phyloP scores from a whole-genome alignment of 805 yeast species.

The Myxozyma geophila region DNA sequence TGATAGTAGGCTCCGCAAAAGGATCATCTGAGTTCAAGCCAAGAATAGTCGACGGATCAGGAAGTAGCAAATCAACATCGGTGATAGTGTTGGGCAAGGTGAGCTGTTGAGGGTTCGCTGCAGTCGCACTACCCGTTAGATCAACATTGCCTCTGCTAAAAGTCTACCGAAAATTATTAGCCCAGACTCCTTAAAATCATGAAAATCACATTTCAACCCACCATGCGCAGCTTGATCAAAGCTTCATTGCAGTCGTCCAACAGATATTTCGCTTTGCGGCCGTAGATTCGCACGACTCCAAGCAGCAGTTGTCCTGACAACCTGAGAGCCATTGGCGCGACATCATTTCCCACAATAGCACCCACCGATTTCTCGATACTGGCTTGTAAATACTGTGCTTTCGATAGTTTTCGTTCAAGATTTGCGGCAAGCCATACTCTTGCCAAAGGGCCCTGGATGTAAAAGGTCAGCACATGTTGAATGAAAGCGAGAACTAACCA shows the following conservation, averaged over 20 bases:
- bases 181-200: neutral
- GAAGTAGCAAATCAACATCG: slow-evolving; percentile 60
- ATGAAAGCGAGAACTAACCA: neutral
- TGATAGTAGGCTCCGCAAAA: slow-evolving; percentile 30
- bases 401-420: slow-evolving; percentile 74
- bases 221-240: slow-evolving; percentile 67
- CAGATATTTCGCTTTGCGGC: slow-evolving; percentile 80
- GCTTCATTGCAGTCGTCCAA: slow-evolving; percentile 84
- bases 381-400: slow-evolving; percentile 72
- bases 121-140: slow-evolving; percentile 61
- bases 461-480: neutral
- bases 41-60: slow-evolving; percentile 41
- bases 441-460: slow-evolving; percentile 75
- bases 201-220: neutral
- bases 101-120: slow-evolving; percentile 62
- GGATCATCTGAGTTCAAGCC: slow-evolving; percentile 39
- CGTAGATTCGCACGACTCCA: slow-evolving; percentile 86
- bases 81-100: slow-evolving; percentile 79
- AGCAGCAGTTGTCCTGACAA: slow-evolving; percentile 83
- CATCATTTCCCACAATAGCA: slow-evolving; percentile 58
- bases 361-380: slow-evolving; percentile 68
- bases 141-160: slow-evolving; percentile 51
- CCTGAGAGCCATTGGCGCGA: slow-evolving; percentile 72
- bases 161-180: slow-evolving; percentile 22
- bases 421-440: slow-evolving; percentile 94